Base-by-base conservation (phyloP, 495 filamentous ascomycete species). In the Neurospora cerealis region DNA sequence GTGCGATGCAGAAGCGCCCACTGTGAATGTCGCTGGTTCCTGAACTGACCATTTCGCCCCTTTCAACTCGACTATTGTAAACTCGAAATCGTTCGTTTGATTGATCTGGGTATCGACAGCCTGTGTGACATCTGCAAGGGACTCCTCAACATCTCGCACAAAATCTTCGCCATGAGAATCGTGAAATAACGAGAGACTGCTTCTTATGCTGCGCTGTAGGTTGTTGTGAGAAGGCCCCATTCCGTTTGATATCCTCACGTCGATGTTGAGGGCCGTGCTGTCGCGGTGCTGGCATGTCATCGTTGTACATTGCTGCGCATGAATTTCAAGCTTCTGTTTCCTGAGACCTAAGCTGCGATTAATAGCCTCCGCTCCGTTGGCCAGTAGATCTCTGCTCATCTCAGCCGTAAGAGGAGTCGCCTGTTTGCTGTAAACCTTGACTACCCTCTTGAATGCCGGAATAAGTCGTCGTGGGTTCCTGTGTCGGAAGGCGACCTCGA, bases 11-110 rank as follows among this genome's bases (percentile, higher is more conserved):
- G 78, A 78, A 0, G 82, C 70, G 54, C 75, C 80, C 10, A 84
- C 69, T 7, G 70, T 74, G 72, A 86, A 83, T 41, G 75, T 73
- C 28, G 82, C 74, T 24, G 84, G 83, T 10, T 84, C 77, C 17
- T 79, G 78, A 36, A 83, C 73, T 5, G 78, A 74, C 85, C 85
- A 86, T 4, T 78, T 78, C 15, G 73, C 75, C 10, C 83, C 83
- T 34, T 79, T 81, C 69, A 86, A 80, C 62, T 86, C 83, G 40
- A 80, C 75, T 13, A 86, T 78, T 8, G 77, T 77, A 2, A 86
- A 78, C 34, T 83, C 84, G 37, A 86, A 76, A 71, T 86, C 85
- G 69, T 85, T 77, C 74, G 80, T 75, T 15, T 70, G 73, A 62
- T 74, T 79, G 42, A 86, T 72, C 19, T 70, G 78, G 54, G 77